Percentiles rank a stretch among this genome's conserved stretches.
Conservation (phyloP, 495 filamentous ascomycete genomes). For the Penicillium robsamsonii region DNA sequence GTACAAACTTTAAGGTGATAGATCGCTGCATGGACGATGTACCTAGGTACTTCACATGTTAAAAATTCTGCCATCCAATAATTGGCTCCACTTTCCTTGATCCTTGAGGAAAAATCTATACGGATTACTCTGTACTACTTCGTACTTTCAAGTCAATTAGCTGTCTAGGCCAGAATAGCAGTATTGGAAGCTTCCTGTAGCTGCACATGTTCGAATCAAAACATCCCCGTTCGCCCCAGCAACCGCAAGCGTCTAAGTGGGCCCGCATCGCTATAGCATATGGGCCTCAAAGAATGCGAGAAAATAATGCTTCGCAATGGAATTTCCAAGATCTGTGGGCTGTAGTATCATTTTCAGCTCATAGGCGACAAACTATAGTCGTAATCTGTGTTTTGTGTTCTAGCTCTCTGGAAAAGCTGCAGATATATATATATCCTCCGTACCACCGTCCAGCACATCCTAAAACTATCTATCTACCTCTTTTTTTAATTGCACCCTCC, state of each 20-base stretch:
- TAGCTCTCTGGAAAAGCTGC: not conserved
- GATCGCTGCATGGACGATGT: constrained; percentile 26
- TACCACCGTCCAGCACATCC: not conserved
- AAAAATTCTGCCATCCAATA: constrained; percentile 14
- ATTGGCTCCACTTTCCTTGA: constrained; percentile 6
- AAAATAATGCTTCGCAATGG: not conserved
- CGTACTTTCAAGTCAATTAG: not conserved
- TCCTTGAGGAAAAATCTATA: not conserved
- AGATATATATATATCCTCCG: not conserved
- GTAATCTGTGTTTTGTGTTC: not conserved
- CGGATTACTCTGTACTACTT: not conserved
- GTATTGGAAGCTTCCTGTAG: not conserved
- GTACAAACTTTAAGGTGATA: constrained; percentile 24
- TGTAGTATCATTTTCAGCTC: not conserved
- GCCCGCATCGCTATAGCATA: constrained; percentile 6
- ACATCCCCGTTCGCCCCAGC: constrained; percentile 9
- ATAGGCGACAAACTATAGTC: not conserved
- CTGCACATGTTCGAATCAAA: not conserved
- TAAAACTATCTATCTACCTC: not conserved
- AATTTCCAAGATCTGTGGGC: not conserved
- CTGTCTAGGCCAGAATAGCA: not conserved
- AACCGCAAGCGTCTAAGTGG: constrained; percentile 10
- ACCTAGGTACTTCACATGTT: constrained; percentile 15
- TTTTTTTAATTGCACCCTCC: not conserved
- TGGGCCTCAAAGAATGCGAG: not conserved